Conservation (phyloP, 495 filamentous ascomycete genomes). For the Talaromyces trachyspermus region DNA sequence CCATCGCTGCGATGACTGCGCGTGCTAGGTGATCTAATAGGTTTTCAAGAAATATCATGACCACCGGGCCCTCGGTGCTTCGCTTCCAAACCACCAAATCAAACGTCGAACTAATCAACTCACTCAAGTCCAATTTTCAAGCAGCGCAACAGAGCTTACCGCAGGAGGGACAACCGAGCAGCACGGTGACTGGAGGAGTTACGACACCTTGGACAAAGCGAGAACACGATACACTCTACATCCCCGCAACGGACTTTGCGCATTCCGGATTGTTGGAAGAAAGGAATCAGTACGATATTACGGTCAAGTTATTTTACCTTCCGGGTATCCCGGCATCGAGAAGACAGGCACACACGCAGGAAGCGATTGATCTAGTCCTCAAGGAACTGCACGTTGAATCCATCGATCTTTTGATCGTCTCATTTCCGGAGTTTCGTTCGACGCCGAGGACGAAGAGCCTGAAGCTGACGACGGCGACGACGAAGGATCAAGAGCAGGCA, state of each 20-base stretch:
- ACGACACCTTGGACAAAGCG: conserved; percentile 54
- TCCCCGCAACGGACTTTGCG: conserved; percentile 71
- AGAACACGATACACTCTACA: conserved; percentile 54
- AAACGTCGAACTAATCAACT: conserved; percentile 79
- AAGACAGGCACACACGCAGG: conserved; percentile 57
- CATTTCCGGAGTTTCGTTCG: conserved; percentile 88
- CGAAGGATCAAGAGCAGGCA: conserved; percentile 6
- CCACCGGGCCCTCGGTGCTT: conserved; percentile 69
- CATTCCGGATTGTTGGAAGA: conserved; percentile 67
- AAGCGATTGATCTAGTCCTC: conserved; percentile 72
- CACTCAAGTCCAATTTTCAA: conserved; percentile 73
- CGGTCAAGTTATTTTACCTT: conserved; percentile 87
- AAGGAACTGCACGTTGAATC: conserved; percentile 65
- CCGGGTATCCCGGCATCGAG: conserved; percentile 55
- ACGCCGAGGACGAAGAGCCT: conserved; percentile 81
- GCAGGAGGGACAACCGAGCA: conserved; percentile 13
- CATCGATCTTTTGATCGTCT: conserved; percentile 86
- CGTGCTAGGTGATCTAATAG: conserved; percentile 9
- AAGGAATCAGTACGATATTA: conserved; percentile 79
- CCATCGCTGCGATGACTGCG: conserved; percentile 11
- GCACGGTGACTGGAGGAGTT: conserved; percentile 8
- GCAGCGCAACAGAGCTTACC: conserved; percentile 51
- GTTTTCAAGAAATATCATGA: conserved; percentile 73
- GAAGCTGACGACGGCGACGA: conserved; percentile 56
- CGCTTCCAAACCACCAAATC: conserved; percentile 70